Evolutionary conservation across 306 rosid species (phyloP).

Genomic region (Prunus mume): DNA sequence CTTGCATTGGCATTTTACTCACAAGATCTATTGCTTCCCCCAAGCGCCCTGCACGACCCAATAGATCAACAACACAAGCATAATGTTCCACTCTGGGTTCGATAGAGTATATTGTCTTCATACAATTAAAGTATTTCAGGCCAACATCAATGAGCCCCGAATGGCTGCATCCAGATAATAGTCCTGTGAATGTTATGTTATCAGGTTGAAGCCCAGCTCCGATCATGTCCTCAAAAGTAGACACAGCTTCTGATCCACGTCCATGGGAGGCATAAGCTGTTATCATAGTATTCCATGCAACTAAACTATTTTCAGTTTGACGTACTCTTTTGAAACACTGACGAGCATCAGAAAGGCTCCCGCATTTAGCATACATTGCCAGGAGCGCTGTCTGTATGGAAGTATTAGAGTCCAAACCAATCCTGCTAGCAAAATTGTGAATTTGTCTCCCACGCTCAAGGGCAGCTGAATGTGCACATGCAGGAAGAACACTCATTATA

Average conservation of each 20-base stretch:
- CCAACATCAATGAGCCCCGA: slow-evolving; percentile 26
- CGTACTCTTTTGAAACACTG: slow-evolving; percentile 13
- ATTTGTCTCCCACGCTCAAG: slow-evolving; percentile 26
- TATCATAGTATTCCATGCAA: slow-evolving; percentile 27
- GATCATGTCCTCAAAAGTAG: slow-evolving; percentile 28
- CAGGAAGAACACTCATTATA: slow-evolving; percentile 31
- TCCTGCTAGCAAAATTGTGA: slow-evolving; percentile 12
- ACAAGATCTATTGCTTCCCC: slow-evolving; percentile 19
- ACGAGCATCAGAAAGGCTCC: slow-evolving; percentile 24
- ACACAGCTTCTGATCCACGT: slow-evolving; percentile 21
- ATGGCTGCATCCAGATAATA: slow-evolving; percentile 35
- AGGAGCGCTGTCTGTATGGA: slow-evolving; percentile 26
- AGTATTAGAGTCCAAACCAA: slow-evolving; percentile 18
- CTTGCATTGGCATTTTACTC: slow-evolving; percentile 13
- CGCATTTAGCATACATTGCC: slow-evolving; percentile 34
- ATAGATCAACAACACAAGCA: slow-evolving; percentile 29
- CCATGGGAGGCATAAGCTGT: slow-evolving; percentile 29
- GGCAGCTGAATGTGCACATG: slow-evolving; percentile 30
- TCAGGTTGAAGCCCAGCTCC: slow-evolving; percentile 22
- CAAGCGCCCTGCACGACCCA: slow-evolving; percentile 31
- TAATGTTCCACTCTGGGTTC: slow-evolving; percentile 25
- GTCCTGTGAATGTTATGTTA: slow-evolving; percentile 18
- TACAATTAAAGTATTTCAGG: slow-evolving; percentile 10
- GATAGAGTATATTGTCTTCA: slow-evolving; percentile 10
- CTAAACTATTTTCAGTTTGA: neutral